Evolutionary conservation across 352 stramenopile species (phyloP).

Genomic region (Phytophthora constricta): DNA sequence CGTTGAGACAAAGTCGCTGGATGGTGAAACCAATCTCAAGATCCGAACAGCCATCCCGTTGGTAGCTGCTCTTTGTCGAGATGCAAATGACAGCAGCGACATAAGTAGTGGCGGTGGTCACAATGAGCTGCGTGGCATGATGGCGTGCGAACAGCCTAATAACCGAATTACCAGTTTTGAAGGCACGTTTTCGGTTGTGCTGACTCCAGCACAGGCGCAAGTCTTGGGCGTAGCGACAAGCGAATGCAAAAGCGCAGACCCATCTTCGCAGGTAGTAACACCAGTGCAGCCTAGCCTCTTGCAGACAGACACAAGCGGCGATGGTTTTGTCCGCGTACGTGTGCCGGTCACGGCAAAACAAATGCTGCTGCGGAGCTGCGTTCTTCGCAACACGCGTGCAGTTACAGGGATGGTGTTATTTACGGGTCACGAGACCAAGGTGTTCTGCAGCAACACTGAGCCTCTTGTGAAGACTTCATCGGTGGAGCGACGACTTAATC

Average conservation of each 20-base stretch:
- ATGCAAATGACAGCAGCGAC: conserved; percentile 7
- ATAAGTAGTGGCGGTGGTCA: conserved; percentile 36
- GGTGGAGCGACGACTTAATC: conserved; percentile 75
- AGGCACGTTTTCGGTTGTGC: conserved; percentile 61
- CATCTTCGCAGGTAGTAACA: background rate
- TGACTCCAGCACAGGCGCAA: conserved; percentile 45
- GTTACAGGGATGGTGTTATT: conserved; percentile 90
- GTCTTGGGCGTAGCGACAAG: conserved; percentile 37
- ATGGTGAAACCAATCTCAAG: conserved; percentile 88
- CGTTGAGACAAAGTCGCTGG: conserved; percentile 86
- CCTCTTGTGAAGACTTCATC: conserved; percentile 81
- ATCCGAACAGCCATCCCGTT: conserved; percentile 77
- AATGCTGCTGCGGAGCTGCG: conserved; percentile 89
- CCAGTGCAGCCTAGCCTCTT: conserved; percentile 20
- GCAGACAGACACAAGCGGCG: conserved; percentile 39
- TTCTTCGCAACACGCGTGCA: conserved; percentile 87
- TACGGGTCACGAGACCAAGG: conserved; percentile 87
- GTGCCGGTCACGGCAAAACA: conserved; percentile 86
- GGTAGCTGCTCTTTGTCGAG: conserved; percentile 42
- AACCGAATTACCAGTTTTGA: conserved; percentile 88
- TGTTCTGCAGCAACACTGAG: conserved; percentile 85
- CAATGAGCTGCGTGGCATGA: conserved; percentile 53
- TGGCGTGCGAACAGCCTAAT: conserved; percentile 86
- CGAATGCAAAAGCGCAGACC: conserved; percentile 2
- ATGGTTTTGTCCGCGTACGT: conserved; percentile 45